phyloP scores from a whole-genome alignment of 2,329 filamentous ascomycete species.

The Diaporthe citriasiana region DNA sequence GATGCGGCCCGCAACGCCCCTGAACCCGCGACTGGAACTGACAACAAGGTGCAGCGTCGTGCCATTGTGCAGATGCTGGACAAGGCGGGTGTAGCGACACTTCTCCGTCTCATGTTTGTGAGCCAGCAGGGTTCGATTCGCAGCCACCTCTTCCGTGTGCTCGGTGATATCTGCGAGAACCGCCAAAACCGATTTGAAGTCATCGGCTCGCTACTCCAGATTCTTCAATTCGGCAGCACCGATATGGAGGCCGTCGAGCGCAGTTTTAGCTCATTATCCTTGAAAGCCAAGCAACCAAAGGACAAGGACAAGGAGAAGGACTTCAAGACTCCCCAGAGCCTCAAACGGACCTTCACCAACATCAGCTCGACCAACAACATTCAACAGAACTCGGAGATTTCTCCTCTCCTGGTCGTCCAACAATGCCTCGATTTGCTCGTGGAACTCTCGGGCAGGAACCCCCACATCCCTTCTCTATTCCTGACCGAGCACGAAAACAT shows the following conservation, averaged over 20 bases:
- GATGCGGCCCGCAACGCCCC: constrained; percentile 47
- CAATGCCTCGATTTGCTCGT: constrained; percentile 91
- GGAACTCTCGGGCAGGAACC: constrained; percentile 86
- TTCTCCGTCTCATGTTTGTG: constrained; percentile 98
- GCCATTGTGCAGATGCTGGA: constrained; percentile 97
- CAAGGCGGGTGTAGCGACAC: constrained; percentile 94
- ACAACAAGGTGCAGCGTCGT: constrained; percentile 78
- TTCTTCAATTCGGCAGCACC: constrained; percentile 94
- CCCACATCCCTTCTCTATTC: constrained; percentile 91
- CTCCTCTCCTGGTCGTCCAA: constrained; percentile 94
- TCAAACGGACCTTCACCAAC: constrained; percentile 81
- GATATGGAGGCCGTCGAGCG: constrained; percentile 95
- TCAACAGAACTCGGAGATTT: constrained; percentile 84
- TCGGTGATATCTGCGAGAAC: constrained; percentile 94
- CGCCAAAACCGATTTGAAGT: constrained; percentile 96
- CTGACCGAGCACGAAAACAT: constrained; percentile 90
- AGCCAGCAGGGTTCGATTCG: constrained; percentile 90
- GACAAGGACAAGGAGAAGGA: constrained; percentile 72
- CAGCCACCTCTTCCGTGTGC: constrained; percentile 85
- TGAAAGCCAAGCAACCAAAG: constrained; percentile 86
- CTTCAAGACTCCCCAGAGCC: constrained; percentile 82
- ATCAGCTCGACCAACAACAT: constrained; percentile 59
- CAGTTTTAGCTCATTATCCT: constrained; percentile 92
- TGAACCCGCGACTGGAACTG: constrained; percentile 49
- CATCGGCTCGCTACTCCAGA: constrained; percentile 90